Base-by-base conservation (phyloP, 805 yeast species). In the Torulaspora quercuum region DNA sequence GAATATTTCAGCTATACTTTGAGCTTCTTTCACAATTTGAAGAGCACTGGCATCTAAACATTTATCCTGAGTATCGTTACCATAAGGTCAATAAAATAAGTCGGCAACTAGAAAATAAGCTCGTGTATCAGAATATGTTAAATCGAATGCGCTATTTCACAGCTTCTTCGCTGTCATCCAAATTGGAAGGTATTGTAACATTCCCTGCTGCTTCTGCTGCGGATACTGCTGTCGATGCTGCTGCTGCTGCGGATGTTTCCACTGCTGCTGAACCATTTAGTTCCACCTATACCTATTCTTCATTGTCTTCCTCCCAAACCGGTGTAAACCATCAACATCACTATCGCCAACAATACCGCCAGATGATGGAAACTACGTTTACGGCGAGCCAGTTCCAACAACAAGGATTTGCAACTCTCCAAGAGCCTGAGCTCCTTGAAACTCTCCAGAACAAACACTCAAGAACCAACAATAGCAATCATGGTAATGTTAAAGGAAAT, bases 1-100 rank as follows among this genome's bases (percentile, higher is more conserved):
- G 37, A 37, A 37, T 37, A 37, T 37, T 42, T 42, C 45, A 42
- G 45, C 45, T 42, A 42, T 42, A 42, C 45, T 42, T 42, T 41
- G 45, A 41, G 45, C 45, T 40, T 40, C 45, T 33, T 41, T 41
- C 39, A 37, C 41, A 37, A 37, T 36, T 41, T 33, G 37, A 33
- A 39, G 42, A 26, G 39, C 42, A 33, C 42, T 38, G 42, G 42
- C 42, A 38, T 38, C 42, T 38, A 33, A 33, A 33, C 37, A 33
- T 37, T 38, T 38, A 38, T 38, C 42, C 42, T 33, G 42, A 38
- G 42, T 38, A 38, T 38, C 42, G 42, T 38, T 38, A 38, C 42
- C 41, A 37, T 35, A 35, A 35, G 39, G 39, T 35, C 39, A 35
- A 35, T 35, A 35, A 35, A 29, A 36, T 30, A 36, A 36, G 35